Conservation (phyloP, 2,329 filamentous ascomycete species). For the Fusarium sp. region DNA sequence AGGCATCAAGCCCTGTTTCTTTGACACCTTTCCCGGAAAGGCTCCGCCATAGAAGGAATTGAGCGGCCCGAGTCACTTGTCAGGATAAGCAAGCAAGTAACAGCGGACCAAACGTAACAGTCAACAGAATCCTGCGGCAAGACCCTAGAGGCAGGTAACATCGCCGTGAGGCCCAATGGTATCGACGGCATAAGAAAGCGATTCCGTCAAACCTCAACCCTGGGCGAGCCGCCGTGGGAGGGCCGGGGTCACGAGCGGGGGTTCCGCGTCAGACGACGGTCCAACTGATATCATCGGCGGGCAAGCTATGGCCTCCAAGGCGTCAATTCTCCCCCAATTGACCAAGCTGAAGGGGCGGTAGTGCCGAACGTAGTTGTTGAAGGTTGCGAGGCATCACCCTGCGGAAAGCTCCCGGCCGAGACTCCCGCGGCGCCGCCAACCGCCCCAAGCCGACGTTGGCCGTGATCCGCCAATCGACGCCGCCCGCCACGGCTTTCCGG, state of each 20-base stretch:
- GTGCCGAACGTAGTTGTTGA: slow-evolving; percentile 36
- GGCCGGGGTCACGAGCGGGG: slow-evolving; percentile 39
- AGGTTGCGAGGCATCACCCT: slow-evolving; percentile 33
- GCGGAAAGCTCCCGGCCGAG: slow-evolving; percentile 45
- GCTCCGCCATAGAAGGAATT: slow-evolving; percentile 41
- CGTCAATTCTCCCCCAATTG: slow-evolving; percentile 17
- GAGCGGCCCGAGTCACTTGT: slow-evolving; percentile 39
- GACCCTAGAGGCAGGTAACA: slow-evolving; percentile 21
- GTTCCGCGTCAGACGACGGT: slow-evolving; percentile 37
- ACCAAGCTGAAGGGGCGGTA: slow-evolving; percentile 31
- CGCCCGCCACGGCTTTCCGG: slow-evolving; percentile 26
- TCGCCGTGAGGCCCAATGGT: slow-evolving; percentile 29
- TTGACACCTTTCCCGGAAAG: slow-evolving; percentile 38
- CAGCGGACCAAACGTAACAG: neutral
- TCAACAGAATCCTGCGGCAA: slow-evolving; percentile 20
- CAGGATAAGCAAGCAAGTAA: slow-evolving; percentile 23
- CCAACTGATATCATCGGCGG: slow-evolving; percentile 42
- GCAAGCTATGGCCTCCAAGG: slow-evolving; percentile 15
- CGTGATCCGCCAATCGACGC: slow-evolving; percentile 36
- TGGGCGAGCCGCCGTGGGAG: slow-evolving; percentile 28
- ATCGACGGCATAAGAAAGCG: slow-evolving; percentile 34
- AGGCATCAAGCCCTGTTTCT: slow-evolving; percentile 20
- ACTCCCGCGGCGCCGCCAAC: slow-evolving; percentile 47
- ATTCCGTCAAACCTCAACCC: slow-evolving; percentile 25
- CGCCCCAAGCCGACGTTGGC: slow-evolving; percentile 55